These are phyloP conservation scores for Suhomyces prunicola DNA, from an alignment of 805 yeast species.

Conservation along the genomic window DNA sequence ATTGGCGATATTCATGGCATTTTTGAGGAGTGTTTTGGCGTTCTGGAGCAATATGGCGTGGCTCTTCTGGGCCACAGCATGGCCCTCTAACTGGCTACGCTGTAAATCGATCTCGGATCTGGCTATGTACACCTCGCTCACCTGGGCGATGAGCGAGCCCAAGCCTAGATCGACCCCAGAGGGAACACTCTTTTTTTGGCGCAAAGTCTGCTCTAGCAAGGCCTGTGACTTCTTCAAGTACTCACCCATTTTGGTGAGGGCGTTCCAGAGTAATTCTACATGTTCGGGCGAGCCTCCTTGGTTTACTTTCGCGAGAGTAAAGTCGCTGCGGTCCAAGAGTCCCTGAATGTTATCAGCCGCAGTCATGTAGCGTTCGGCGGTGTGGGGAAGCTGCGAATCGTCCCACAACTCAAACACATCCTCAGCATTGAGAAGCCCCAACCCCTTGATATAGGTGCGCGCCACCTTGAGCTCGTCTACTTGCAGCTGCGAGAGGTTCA, in stretches of 20 bases:
- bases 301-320: slow-evolving; percentile 8
- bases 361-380: slow-evolving; percentile 37
- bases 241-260: slow-evolving; percentile 35
- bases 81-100: slow-evolving; percentile 34
- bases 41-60: slow-evolving; percentile 33
- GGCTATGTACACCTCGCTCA: slow-evolving; percentile 45
- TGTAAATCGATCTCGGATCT: slow-evolving; percentile 53
- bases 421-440: slow-evolving; percentile 23
- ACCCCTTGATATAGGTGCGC: slow-evolving; percentile 24
- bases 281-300: slow-evolving; percentile 8
- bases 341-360: slow-evolving; percentile 45
- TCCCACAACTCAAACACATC: slow-evolving; percentile 35
- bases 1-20: slow-evolving; percentile 44
- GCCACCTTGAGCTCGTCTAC: slow-evolving; percentile 30
- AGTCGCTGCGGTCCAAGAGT: slow-evolving; percentile 35
- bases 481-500: slow-evolving; percentile 25
- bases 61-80: slow-evolving; percentile 29
- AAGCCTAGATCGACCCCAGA: slow-evolving; percentile 20
- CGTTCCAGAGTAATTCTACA: slow-evolving; percentile 34
- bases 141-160: slow-evolving; percentile 32
- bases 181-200: slow-evolving; percentile 13
- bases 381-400: slow-evolving; percentile 17
- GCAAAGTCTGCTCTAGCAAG: slow-evolving; percentile 17
- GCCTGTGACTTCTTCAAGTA: slow-evolving; percentile 41
- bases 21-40: slow-evolving; percentile 42